Base-by-base conservation (phyloP, 192 early-diverging fungal genomes). In the Jimgerdemannia flammicorona region DNA sequence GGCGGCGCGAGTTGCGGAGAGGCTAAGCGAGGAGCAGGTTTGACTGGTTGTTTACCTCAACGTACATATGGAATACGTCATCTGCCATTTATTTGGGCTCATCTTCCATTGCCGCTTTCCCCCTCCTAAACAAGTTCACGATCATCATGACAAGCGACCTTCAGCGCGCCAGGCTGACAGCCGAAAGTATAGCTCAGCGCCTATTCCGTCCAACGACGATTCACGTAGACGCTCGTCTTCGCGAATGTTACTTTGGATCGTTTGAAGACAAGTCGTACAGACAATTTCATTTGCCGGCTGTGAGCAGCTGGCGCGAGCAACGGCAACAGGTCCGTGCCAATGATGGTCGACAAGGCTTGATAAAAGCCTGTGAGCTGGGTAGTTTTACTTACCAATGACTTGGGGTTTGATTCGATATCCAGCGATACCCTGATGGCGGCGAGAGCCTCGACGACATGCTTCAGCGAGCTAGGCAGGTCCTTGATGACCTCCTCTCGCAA, bases 181-280 rank as follows among this genome's bases (percentile, higher is more conserved):
- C 49, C 14, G 49, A 59, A 6, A 10, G 49, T 2, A 59, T 59
- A 10, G 14, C 14, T 14, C 49, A 59, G 49, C 49, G 14, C 14
- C 49, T 10, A 14, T 10, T 10, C 14, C 49, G 14, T 10, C 49
- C 49, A 10, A 6, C 49, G 6, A 10, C 49, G 49, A 6, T 59
- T 14, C 8, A 59, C 8, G 14, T 59, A 59, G 49, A 59, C 49
- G 49, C 49, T 10, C 49, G 49, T 10, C 49, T 59, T 14, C 67
- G 67, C 67, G 67, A 68, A 68, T 41, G 40, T 9, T 40, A 68
- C 19, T 40, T 68, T 9, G 67, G 67, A 40, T 20, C 19, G 7
- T 68, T 68, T 68, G 67, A 68, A 18, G 67, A 18, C 8, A 68
- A 68, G 67, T 68, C 67, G 29, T 68, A 19, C 9, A 68, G 9